Evolutionary conservation across 2,329 filamentous ascomycete genomes (phyloP).

Genomic region (Ascochyta koolunga): DNA sequence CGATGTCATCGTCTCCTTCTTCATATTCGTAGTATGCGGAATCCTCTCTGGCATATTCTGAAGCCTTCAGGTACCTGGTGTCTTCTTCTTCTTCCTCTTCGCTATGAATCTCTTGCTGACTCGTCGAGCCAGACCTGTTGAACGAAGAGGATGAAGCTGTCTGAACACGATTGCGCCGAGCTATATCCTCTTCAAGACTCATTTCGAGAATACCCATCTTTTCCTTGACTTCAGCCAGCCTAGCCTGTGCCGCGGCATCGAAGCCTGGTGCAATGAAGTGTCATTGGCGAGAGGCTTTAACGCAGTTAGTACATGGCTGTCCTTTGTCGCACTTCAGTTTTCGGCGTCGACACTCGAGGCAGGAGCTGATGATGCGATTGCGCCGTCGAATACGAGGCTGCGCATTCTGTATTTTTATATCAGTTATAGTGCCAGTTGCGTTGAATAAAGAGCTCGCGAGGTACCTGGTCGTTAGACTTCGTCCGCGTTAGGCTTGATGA

Average conservation of each 20-base stretch:
- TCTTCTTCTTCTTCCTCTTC: slow-evolving; percentile 64
- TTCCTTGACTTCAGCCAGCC: slow-evolving; percentile 78
- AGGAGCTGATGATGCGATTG: slow-evolving; percentile 48
- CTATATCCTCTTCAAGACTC: slow-evolving; percentile 71
- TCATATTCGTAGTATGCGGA: slow-evolving; percentile 69
- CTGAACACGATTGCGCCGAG: slow-evolving; percentile 47
- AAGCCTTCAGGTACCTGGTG: slow-evolving; percentile 65
- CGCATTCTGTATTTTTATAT: slow-evolving; percentile 26
- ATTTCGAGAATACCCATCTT: slow-evolving; percentile 75
- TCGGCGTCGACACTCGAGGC: slow-evolving; percentile 62
- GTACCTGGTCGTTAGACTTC: neutral
- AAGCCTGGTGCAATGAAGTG: slow-evolving; percentile 70
- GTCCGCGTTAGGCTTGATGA: neutral
- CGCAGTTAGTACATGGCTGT: slow-evolving; percentile 73
- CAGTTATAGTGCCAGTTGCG: slow-evolving; percentile 2
- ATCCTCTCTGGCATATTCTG: slow-evolving; percentile 67
- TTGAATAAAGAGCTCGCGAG: neutral
- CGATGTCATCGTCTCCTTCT: slow-evolving; percentile 70
- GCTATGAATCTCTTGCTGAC: slow-evolving; percentile 56
- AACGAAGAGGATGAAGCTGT: neutral
- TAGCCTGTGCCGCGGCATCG: slow-evolving; percentile 72
- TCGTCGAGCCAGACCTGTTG: neutral
- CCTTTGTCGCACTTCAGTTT: slow-evolving; percentile 80
- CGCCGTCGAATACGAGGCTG: slow-evolving; percentile 44
- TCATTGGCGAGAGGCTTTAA: slow-evolving; percentile 58